A percentile compares a stretch with the other conserved stretches of the same genome.
Evolutionary conservation across 495 filamentous ascomycete genomes (phyloP).

Genomic region (Podospora pseudoanserina): DNA sequence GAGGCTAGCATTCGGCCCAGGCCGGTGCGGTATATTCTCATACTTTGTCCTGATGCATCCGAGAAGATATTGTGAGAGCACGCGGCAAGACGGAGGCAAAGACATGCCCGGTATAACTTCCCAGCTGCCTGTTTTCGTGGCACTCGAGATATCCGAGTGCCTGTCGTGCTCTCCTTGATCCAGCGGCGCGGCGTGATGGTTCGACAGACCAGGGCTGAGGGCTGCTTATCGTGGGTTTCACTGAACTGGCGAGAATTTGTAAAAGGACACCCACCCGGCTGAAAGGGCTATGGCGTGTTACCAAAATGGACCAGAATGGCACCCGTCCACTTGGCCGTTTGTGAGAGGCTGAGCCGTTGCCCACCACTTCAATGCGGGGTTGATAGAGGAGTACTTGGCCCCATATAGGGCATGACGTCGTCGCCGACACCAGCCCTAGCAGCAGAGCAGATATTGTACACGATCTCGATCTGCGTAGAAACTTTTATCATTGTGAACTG

Average conservation of each 20-base stretch:
- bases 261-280: slow-evolving; percentile 11
- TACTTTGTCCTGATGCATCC: not conserved
- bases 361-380: slow-evolving; percentile 9
- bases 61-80: not conserved
- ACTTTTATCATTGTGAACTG: not conserved
- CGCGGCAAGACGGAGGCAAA: not conserved
- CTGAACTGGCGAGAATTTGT: slow-evolving; percentile 4
- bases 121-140: not conserved
- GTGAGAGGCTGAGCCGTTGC: slow-evolving; percentile 31
- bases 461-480: not conserved
- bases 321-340: slow-evolving; percentile 32
- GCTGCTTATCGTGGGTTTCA: not conserved
- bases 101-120: not conserved
- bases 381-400: slow-evolving; percentile 11
- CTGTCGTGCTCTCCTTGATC: slow-evolving; percentile 7
- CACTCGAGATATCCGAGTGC: not conserved
- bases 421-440: not conserved
- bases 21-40: slow-evolving; percentile 15
- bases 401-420: not conserved
- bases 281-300: slow-evolving; percentile 22
- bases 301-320: slow-evolving; percentile 9
- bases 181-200: slow-evolving; percentile 3
- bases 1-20: slow-evolving; percentile 18
- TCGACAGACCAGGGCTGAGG: not conserved
- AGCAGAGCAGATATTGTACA: not conserved